A percentile compares a stretch with the other conserved stretches of the same genome.
These are phyloP conservation scores for Suhomyces maxii DNA, from an alignment of 1,139 yeast genomes.

Conservation along the genomic window DNA sequence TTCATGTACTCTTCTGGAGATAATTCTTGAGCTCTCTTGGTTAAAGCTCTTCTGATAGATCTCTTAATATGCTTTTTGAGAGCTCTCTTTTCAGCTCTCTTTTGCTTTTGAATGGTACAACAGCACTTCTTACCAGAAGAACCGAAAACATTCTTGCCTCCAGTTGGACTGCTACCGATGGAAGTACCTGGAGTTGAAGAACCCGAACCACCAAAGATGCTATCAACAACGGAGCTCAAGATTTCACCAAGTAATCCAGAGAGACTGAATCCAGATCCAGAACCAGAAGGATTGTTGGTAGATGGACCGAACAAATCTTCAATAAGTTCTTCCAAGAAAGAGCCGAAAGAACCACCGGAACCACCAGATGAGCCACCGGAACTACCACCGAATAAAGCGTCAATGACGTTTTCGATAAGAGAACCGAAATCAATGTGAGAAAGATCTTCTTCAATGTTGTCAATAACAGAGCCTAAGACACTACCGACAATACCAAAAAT, in stretches of 20 bases:
- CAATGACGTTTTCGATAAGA: constrained; percentile 12
- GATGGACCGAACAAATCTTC: constrained; percentile 16
- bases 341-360: constrained; percentile 10
- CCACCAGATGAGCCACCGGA: constrained; percentile 11
- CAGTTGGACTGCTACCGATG: constrained; percentile 11
- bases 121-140: constrained; percentile 19
- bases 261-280: constrained; percentile 8
- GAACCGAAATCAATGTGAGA: constrained; percentile 9
- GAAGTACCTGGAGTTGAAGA: constrained; percentile 4
- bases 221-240: constrained; percentile 11
- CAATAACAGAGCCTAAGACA: constrained; percentile 13
- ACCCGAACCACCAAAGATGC: constrained; percentile 9
- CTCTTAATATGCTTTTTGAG: constrained; percentile 20
- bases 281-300: constrained; percentile 5
- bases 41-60: constrained; percentile 19
- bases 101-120: constrained; percentile 15
- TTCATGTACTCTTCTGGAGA: constrained; percentile 14
- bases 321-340: constrained; percentile 14
- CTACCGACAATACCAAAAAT: constrained; percentile 20
- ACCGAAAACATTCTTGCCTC: constrained; percentile 11
- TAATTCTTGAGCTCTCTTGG: constrained; percentile 16
- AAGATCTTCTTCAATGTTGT: constrained; percentile 7
- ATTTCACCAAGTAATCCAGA: constrained; percentile 11
- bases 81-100: constrained; percentile 21
- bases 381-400: constrained; percentile 18